Evolutionary conservation across 75 land plant genomes (phyloP).

Genomic region (Pinus tabuliformis): DNA sequence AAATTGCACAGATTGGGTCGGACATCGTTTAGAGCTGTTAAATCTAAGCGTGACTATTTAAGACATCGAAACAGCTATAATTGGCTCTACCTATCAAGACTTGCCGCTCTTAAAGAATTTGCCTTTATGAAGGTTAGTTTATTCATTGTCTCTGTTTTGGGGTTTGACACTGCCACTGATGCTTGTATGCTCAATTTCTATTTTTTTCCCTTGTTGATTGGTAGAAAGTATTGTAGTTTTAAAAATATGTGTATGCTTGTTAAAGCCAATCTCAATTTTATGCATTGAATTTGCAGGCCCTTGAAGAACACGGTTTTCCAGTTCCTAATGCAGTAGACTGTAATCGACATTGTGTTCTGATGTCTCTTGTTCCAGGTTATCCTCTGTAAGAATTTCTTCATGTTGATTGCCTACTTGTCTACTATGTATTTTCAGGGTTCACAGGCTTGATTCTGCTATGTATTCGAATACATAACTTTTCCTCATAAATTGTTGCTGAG

Average conservation of each 20-base stretch:
- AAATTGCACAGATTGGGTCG: slow-evolving; percentile 96
- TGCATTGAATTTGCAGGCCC: slow-evolving; percentile 51
- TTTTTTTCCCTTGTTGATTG: neutral
- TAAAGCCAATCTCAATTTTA: neutral
- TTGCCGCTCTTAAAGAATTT: slow-evolving; percentile 97
- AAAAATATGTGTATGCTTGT: neutral
- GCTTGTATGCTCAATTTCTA: neutral
- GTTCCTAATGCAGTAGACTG: slow-evolving; percentile 97
- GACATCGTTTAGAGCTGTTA: slow-evolving; percentile 93
- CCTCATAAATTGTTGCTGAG: too few relatives aligned
- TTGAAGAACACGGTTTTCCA: slow-evolving; percentile 95
- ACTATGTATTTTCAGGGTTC: too few relatives aligned
- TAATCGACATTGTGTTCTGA: slow-evolving; percentile 97
- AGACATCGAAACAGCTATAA: slow-evolving; percentile 84
- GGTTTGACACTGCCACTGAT: neutral
- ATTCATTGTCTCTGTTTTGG: neutral
- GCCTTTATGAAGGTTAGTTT: slow-evolving; percentile 94
- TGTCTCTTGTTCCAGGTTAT: slow-evolving; percentile 95
- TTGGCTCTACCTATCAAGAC: slow-evolving; percentile 98
- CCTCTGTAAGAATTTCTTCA: slow-evolving; percentile 72
- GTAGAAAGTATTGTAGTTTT: neutral
- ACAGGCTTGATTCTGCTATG: too few relatives aligned
- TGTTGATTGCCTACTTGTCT: too few relatives aligned
- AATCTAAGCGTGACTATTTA: slow-evolving; percentile 96
- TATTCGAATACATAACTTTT: too few relatives aligned